Evolutionary conservation across 1,284 basidiomycete genomes (phyloP), one percentile per base, ranked within the genome.

Genomic region (Inonotus hispidus): DNA sequence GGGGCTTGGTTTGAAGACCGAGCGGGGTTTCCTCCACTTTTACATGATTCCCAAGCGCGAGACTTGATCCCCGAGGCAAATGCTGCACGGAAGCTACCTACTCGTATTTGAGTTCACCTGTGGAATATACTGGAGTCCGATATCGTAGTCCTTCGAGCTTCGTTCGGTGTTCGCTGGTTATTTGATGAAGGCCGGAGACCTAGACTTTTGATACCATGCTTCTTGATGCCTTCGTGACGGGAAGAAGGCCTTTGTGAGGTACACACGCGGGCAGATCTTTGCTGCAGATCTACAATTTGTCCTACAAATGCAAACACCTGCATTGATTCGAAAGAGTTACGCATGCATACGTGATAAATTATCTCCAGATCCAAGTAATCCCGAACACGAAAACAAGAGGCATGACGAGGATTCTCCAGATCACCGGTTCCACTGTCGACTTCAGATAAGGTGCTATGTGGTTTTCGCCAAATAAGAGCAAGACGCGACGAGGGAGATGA

Each of bases 391-490:
- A 64, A 0, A 64, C 69, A 25, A 77, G 63, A 1, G 79, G 77
- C 8, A 74, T 77, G 5, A 80, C 75, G n/a, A 71, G 68, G 1
- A 73, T 50, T 62, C 77, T 74, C 82, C 82, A 83, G 3, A 80
- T 50, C 6, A 69, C 47, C 35, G 65, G 67, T 62, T 78, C 71
- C 14, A 74, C 63, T 1, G 23, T 59, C 21, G 32, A 61, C 4
- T 66, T 65, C 16, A 68, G 35, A 10, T 25, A 32, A 3, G 60
- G 10, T 0, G 59, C 46, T 16, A 52, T 21, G n/a, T 59, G 59
- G 11, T 64, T 64, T 29, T 62, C 43, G 21, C 71, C 65, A 25
- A 69, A 62, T 3, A 69, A 14, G 35, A 50, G 55, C 19, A 69
- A 56, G 19, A 70, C 41, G 16, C 62, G 58, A 19, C 59, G 63